Conservation (phyloP, 441 rosid species). For the Theobroma grandiflorum region DNA sequence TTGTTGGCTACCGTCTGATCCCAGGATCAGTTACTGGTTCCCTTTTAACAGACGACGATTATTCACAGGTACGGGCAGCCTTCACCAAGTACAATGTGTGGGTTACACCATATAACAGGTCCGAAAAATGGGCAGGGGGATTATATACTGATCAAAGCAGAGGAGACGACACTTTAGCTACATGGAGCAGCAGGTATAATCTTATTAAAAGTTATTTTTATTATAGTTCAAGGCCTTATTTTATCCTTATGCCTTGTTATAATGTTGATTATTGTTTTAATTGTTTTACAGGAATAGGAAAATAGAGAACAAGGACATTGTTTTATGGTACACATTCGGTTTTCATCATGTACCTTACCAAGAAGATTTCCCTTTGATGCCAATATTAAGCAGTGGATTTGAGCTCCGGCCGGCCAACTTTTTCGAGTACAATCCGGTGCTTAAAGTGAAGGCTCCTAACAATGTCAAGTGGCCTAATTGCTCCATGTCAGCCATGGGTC, state of each 20-base stretch:
- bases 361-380: slow-evolving; percentile 73
- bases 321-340: slow-evolving; percentile 62
- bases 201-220: neutral
- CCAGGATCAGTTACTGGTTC: slow-evolving; percentile 42
- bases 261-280: neutral
- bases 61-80: slow-evolving; percentile 56
- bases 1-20: slow-evolving; percentile 57
- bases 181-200: slow-evolving; percentile 52
- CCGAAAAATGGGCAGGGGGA: slow-evolving; percentile 72
- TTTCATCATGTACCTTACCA: slow-evolving; percentile 63
- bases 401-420: slow-evolving; percentile 66
- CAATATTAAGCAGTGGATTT: slow-evolving; percentile 52
- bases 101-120: slow-evolving; percentile 67
- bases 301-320: slow-evolving; percentile 65
- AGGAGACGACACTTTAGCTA: slow-evolving; percentile 56
- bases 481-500: neutral
- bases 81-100: slow-evolving; percentile 67
- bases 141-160: slow-evolving; percentile 54
- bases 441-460: slow-evolving; percentile 25
- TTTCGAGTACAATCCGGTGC: slow-evolving; percentile 62
- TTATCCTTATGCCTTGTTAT: neutral
- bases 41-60: slow-evolving; percentile 53
- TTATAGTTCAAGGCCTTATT: neutral
- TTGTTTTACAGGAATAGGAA: slow-evolving; percentile 44
- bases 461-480: slow-evolving; percentile 14